Base-by-base conservation (phyloP, 257 asterid species). In the Solanum virginianum region DNA sequence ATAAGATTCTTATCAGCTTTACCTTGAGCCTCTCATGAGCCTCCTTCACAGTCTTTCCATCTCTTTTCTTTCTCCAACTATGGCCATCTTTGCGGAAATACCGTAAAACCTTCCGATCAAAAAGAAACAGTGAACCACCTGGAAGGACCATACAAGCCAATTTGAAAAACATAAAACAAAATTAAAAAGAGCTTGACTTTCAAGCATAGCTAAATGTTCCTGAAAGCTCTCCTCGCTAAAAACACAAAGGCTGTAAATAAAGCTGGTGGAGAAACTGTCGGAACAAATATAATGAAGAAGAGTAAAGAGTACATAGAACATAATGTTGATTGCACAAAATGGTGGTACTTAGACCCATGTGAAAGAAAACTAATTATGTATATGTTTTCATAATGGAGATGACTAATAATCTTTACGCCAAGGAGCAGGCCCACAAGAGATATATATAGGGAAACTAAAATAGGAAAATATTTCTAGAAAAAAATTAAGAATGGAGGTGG, bases 1-100 rank as follows among this genome's bases (percentile, higher is more conserved):
- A 80, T 68, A 41, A 72, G 81, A 86, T 36, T 36, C 59, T 56
- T 32, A 55, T 77, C 54, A 82, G 62, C 84, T 86, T 79, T 84
- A 92, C 99, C 96, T 95, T 95, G 87, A 95, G 98, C 90, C 94
- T 94, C 91, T 95, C 99, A 80, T 95, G 99, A 88, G 98, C 98
- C 87, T 95, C 98, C 89, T 95, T 95, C 88, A 93, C 96, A 66
- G 99, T 95, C 89, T 93, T 95, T 16, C 99, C 99, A 82, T 95
- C 98, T 88, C 83, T 95, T 92, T 94, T 95, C 92, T 94, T 95
- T 89, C 98, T 92, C 99, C 99, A 95, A 87, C 86, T 95, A 88
- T 95, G 98, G 86, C 99, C 98, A 82, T 95, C 99, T 91, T 93
- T 95, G 56, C 99, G 92, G 80, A 95, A 95, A 90, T 93, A 94